Evolutionary conservation across 2,329 filamentous ascomycete species (phyloP), one percentile per base, ranked within the genome.

Genomic region (Cladosporium sp.): DNA sequence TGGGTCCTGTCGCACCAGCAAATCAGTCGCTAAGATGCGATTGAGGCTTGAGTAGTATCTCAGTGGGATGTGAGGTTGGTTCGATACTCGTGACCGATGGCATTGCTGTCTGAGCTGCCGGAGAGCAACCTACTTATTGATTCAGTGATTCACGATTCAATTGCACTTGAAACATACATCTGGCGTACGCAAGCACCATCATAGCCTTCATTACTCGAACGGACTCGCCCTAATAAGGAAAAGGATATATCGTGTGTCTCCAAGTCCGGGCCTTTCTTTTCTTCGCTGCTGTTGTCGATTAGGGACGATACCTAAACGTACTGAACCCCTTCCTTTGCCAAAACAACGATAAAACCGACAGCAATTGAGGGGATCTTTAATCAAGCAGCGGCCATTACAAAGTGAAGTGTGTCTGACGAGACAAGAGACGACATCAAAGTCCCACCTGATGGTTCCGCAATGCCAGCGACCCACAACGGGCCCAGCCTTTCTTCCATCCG

Each of bases 401-500:
- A 46, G 39, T 46, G 39, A 46, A 46, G 39, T 46, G n/a, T 46
- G 39, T 46, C 39, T 43, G n/a, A 46, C n/a, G 39, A 46, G 39
- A 46, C 39, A 21, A 46, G 18, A 10, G 39, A 46, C n/a, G 39
- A 46, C 21, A 21, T 4, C 8, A 21, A 4, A 21, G n/a, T 46
- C 39, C 49, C 49, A 54, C 51, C 10, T 28, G 28, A 32, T 54
- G 51, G 51, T 23, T 54, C 51, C 26, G n/a, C 51, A 26, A 21
- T 28, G 25, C 49, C 25, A 53, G 18, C 26, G 51, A 54, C 51
- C 51, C 51, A 32, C 54, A 36, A 57, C 54, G 54, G 54, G 30
- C 54, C 54, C 32, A 36, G 54, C 54, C 54, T 57, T 57, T 39
- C 21, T 36, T 30, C 54, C 54, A 39, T 34, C 53, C 54, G 54